Evolutionary conservation across 805 yeast species (phyloP).

Genomic region (Clavispora fructus): DNA sequence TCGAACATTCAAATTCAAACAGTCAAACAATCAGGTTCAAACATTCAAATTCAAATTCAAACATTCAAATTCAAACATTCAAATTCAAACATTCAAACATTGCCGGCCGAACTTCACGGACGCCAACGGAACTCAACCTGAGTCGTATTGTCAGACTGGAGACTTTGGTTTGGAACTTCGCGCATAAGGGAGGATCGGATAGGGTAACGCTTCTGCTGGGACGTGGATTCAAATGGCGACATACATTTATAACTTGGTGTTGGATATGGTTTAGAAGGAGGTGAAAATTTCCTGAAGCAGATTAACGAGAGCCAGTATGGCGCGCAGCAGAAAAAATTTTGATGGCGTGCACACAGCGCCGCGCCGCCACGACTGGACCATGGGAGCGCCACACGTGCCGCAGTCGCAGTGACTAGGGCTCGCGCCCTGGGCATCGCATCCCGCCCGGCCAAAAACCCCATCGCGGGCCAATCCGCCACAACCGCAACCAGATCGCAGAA

Average conservation of each 20-base stretch:
- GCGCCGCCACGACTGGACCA: neutral
- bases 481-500: neutral
- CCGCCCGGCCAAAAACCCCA: neutral
- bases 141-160: too few relatives aligned
- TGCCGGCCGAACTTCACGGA: too few relatives aligned
- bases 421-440: conserved; percentile 3
- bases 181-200: too few relatives aligned
- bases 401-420: neutral
- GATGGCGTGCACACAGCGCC: conserved; percentile 1
- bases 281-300: conserved; percentile 2
- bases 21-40: too few relatives aligned
- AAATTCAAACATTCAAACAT: too few relatives aligned
- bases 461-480: neutral
- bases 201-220: too few relatives aligned
- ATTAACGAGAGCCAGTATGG: neutral
- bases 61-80: too few relatives aligned
- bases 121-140: too few relatives aligned
- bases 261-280: conserved; percentile 1
- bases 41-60: too few relatives aligned
- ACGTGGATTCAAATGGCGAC: neutral
- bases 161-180: too few relatives aligned
- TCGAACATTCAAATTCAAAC: too few relatives aligned
- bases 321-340: neutral
- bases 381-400: neutral
- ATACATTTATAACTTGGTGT: conserved; percentile 1